Evolutionary conservation across 202 grass and related monocot species (phyloP), one percentile per base, ranked within the genome.

Genomic region (Panicum virgatum): DNA sequence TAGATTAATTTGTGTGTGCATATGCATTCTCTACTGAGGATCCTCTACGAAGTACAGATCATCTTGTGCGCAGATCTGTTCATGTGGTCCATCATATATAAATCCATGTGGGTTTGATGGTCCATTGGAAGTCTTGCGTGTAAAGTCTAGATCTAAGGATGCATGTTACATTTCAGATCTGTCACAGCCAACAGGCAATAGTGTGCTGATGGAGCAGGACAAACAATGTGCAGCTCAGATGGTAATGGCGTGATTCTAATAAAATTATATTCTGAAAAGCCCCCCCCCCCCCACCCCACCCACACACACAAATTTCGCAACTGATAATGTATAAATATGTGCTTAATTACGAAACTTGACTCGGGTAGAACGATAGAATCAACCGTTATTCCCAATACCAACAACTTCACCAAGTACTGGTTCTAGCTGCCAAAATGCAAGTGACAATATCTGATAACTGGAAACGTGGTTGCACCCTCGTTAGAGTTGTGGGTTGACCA

Each of bases 71-170:
- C 10, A 64, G 26, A 63, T 64, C 44, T 64, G 30, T 30, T 29
- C 38, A 76, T 45, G 39, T 12, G 23, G 5, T 75, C 60, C 27
- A 43, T 46, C 14, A 62, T 30, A 77, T 70, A 69, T 66, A 19
- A 66, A 66, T 9, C 58, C 43, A 25, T 44, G 1, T 32, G 16
- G 25, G 25, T 9, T 51, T 46, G 3, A 71, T 71, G 44, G 19
- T 51, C 69, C 38, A 61, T 59, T 12, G 0, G 25, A 42, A 29
- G 52, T 26, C 15, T 60, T 18, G 58, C 15, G 14, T 62, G 40
- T 32, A 62, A 45, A 29, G 23, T 26, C 56, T 60, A 76, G 16
- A 76, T 62, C n/a, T 76, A 45, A 61, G 40, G 56, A 42, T 61
- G 9, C 39, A 45, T 76, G 20, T 22, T 78, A 64, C n/a, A n/a